These are phyloP conservation scores for Alternaria solani DNA, from an alignment of 2,329 filamentous ascomycete species.

Conservation along the genomic window DNA sequence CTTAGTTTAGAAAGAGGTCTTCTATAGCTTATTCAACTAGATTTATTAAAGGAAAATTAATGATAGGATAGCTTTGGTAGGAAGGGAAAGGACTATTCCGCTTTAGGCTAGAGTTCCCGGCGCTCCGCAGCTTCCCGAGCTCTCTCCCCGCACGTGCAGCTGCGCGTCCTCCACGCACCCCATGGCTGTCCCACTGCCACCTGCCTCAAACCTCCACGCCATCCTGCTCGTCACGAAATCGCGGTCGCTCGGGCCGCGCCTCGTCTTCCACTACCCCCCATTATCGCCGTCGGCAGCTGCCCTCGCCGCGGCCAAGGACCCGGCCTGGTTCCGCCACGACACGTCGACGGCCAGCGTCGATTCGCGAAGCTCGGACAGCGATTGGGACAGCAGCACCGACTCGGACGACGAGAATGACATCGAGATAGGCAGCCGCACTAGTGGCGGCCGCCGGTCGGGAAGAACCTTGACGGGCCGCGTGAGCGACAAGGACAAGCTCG, in stretches of 20 bases:
- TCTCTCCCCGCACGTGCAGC: conserved; percentile 9
- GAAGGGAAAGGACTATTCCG: not conserved
- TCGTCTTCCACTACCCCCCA: conserved; percentile 55
- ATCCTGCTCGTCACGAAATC: conserved; percentile 53
- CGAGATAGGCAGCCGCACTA: conserved; percentile 47
- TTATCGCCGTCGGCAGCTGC: conserved; percentile 49
- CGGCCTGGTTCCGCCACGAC: conserved; percentile 49
- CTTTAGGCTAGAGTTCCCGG: conserved; percentile 31
- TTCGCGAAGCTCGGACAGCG: conserved; percentile 44
- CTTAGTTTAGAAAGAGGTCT: too few relatives aligned
- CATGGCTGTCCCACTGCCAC: conserved; percentile 46
- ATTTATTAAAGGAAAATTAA: too few relatives aligned
- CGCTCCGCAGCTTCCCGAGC: conserved; percentile 10
- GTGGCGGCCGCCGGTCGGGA: conserved; percentile 42
- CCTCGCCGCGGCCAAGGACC: conserved; percentile 43
- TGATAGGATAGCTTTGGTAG: too few relatives aligned
- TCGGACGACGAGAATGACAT: conserved; percentile 46
- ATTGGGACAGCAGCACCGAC: conserved; percentile 50
- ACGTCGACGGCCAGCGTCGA: conserved; percentile 48
- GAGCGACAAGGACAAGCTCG: conserved; percentile 36
- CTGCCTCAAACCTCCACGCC: conserved; percentile 50
- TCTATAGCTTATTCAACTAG: too few relatives aligned
- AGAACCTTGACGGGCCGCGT: conserved; percentile 40
- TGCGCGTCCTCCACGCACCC: conserved; percentile 8
- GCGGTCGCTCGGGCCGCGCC: conserved; percentile 49